Evolutionary conservation across 306 rosid species (phyloP).

Genomic region (Dicorynia guianensis): DNA sequence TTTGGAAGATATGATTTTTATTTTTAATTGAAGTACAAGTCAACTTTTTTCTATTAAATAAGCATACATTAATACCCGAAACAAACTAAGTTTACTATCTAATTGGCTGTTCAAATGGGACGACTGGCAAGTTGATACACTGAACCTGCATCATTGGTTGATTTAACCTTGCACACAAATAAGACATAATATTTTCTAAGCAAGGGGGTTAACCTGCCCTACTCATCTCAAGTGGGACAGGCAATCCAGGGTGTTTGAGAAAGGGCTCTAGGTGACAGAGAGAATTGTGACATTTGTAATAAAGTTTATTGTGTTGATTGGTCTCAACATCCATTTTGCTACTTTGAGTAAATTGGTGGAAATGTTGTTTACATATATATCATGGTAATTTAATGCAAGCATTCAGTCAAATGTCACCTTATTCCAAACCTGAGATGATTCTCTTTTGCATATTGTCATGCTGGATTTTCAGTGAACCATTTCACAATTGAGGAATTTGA

Average conservation of each 20-base stretch:
- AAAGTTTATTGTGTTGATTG: background rate
- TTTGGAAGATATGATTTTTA: too few relatives aligned
- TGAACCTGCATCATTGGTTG: background rate
- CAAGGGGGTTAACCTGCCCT: background rate
- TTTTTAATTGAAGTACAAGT: too few relatives aligned
- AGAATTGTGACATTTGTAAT: background rate
- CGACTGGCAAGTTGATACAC: background rate
- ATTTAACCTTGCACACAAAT: background rate
- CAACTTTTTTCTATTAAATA: too few relatives aligned
- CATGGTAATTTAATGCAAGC: slow-evolving; percentile 15
- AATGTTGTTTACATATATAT: slow-evolving; percentile 14
- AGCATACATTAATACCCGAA: too few relatives aligned
- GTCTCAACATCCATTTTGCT: slow-evolving; percentile 22
- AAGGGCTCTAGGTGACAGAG: background rate
- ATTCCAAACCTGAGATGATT: slow-evolving; percentile 9
- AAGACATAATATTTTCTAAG: background rate
- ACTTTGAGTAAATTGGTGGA: slow-evolving; percentile 30
- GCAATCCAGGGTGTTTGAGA: too few relatives aligned
- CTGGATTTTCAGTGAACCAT: slow-evolving; percentile 49
- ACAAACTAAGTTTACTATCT: background rate
- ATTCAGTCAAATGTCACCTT: slow-evolving; percentile 13
- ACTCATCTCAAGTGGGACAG: too few relatives aligned
- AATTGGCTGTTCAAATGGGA: background rate
- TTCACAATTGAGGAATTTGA: slow-evolving; percentile 47
- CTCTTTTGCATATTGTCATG: slow-evolving; percentile 34